Evolutionary conservation across 441 rosid genomes (phyloP).

Genomic region (Hura crepitans): DNA sequence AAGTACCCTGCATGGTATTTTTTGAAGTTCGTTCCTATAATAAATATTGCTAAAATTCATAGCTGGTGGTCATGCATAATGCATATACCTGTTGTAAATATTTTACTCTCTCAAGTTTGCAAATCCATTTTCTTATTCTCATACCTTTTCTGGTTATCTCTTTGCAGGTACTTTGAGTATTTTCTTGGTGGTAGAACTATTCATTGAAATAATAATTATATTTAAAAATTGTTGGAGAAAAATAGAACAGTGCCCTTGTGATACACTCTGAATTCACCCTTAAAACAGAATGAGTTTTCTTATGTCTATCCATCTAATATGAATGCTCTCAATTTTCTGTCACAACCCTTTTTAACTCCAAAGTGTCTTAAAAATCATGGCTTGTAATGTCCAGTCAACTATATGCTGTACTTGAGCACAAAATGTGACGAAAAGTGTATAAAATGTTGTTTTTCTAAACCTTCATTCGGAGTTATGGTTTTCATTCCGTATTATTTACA

Average conservation of each 20-base stretch:
- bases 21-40: background rate
- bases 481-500: constrained; percentile 14
- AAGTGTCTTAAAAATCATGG: background rate
- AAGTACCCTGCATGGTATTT: background rate
- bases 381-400: background rate
- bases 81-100: background rate
- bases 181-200: background rate
- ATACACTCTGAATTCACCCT: background rate
- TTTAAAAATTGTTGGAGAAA: background rate
- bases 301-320: background rate
- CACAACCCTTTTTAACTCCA: background rate
- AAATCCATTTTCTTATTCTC: background rate
- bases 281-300: background rate
- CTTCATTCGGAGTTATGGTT: constrained; percentile 9
- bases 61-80: background rate
- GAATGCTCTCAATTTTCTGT: background rate
- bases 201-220: background rate
- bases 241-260: background rate
- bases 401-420: too few relatives aligned
- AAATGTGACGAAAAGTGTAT: background rate
- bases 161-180: background rate
- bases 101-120: background rate
- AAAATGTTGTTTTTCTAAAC: background rate
- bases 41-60: background rate
- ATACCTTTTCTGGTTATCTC: background rate